Percentiles rank a stretch among this genome's conserved stretches.
These are phyloP conservation scores for Apiospora kogelbergensis DNA, from an alignment of 2,329 filamentous ascomycete genomes.

Conservation along the genomic window DNA sequence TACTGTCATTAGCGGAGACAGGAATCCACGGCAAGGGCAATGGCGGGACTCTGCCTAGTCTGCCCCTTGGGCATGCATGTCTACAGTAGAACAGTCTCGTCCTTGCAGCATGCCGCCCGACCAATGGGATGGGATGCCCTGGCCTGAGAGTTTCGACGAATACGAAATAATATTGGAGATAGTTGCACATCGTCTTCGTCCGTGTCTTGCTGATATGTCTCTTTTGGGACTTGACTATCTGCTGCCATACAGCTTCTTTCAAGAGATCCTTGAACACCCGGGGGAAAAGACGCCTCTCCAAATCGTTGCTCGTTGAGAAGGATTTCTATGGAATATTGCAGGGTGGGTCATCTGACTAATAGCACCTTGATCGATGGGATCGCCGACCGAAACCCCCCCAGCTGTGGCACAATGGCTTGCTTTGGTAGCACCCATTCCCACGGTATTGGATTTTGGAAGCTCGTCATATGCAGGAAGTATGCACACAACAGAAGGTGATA, in stretches of 20 bases:
- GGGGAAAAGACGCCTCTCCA: neutral
- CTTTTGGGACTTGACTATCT: neutral
- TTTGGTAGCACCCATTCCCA: neutral
- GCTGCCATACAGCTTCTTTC: neutral
- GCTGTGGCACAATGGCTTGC: neutral
- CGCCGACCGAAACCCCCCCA: neutral
- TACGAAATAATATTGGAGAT: conserved; percentile 4
- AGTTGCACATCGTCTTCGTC: neutral
- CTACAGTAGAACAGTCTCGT: neutral
- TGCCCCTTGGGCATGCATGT: conserved; percentile 1
- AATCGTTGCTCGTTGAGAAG: neutral
- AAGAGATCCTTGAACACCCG: neutral
- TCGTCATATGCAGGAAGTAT: neutral
- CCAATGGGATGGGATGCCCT: neutral
- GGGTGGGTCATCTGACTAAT: neutral
- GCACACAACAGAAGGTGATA: neutral
- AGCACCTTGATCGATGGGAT: neutral
- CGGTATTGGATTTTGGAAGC: neutral
- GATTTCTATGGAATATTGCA: neutral
- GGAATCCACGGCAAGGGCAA: neutral
- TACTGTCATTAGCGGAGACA: neutral
- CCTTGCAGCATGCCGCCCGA: neutral
- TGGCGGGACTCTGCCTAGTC: neutral
- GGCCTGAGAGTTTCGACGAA: neutral
- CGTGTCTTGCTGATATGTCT: conserved; percentile 1